These are phyloP conservation scores for Babesia gibsoni DNA, from an alignment of 169 alveolate species.

Conservation along the genomic window DNA sequence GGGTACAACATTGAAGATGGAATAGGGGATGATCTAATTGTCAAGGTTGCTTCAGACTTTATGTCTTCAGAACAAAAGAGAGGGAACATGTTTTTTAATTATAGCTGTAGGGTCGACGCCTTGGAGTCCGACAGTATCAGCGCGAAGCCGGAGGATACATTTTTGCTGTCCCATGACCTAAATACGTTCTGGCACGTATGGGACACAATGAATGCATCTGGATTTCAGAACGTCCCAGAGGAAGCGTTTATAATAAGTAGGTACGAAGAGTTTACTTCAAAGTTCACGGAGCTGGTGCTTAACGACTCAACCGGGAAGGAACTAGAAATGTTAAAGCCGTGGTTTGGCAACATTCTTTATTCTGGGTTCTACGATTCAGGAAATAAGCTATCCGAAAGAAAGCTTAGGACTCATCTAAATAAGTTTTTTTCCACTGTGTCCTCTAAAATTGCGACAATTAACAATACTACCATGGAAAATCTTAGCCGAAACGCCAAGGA, in stretches of 20 bases:
- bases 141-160: neutral
- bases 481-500: slow-evolving; percentile 6
- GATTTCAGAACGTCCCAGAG: slow-evolving; percentile 3
- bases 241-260: slow-evolving; percentile 1
- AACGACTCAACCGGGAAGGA: slow-evolving; percentile 19
- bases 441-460: neutral
- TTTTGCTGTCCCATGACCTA: slow-evolving; percentile 37
- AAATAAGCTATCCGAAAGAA: neutral
- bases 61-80: neutral
- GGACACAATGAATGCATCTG: slow-evolving; percentile 41
- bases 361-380: slow-evolving; percentile 1
- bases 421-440: too few species aligned
- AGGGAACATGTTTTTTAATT: slow-evolving; percentile 40
- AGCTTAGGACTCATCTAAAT: too few species aligned
- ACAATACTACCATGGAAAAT: neutral
- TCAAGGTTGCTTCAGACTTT: neutral
- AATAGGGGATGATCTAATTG: neutral
- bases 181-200: slow-evolving; percentile 48
- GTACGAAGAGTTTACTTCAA: slow-evolving; percentile 17
- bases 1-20: slow-evolving; percentile 22
- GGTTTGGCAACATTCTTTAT: slow-evolving; percentile 43
- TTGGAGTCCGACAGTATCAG: neutral
- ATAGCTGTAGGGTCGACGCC: slow-evolving; percentile 10
- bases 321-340: slow-evolving; percentile 15
- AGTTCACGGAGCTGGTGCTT: slow-evolving; percentile 19